These are phyloP conservation scores for Tympanopsis confertula DNA, from an alignment of 2,329 filamentous ascomycete species.

Conservation along the genomic window DNA sequence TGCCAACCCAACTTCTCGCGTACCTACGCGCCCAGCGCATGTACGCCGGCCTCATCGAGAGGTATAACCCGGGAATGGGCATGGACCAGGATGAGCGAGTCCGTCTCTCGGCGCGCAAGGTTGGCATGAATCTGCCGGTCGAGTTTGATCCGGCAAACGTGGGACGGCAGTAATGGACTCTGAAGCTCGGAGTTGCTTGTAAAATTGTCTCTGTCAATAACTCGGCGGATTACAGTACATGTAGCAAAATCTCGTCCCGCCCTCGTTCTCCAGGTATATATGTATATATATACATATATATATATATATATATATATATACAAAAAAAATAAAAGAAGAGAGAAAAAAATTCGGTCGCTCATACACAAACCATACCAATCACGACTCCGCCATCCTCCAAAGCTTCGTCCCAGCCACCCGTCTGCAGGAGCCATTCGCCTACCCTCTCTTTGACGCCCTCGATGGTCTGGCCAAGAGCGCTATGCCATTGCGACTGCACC, in stretches of 20 bases:
- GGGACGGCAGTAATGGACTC: too few species aligned
- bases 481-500: constrained; percentile 53
- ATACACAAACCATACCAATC: not conserved
- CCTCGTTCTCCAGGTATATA: not conserved
- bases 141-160: too few species aligned
- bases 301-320: not conserved
- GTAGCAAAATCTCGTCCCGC: constrained; percentile 1
- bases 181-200: too few species aligned
- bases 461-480: constrained; percentile 45
- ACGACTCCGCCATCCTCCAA: constrained; percentile 45
- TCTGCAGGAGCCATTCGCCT: constrained; percentile 34
- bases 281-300: not conserved
- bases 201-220: too few species aligned
- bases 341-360: not conserved
- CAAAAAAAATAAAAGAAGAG: not conserved
- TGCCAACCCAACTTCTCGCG: constrained; percentile 63
- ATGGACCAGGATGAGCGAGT: constrained; percentile 81
- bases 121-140: constrained; percentile 78
- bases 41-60: constrained; percentile 71
- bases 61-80: constrained; percentile 86
- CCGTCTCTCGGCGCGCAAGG: constrained; percentile 69
- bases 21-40: constrained; percentile 78
- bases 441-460: constrained; percentile 38
- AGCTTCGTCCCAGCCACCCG: constrained; percentile 52
- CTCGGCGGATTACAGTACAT: constrained; percentile 5